Evolutionary conservation across 2,329 filamentous ascomycete genomes (phyloP).

Genomic region (Aspergillus alliaceus): DNA sequence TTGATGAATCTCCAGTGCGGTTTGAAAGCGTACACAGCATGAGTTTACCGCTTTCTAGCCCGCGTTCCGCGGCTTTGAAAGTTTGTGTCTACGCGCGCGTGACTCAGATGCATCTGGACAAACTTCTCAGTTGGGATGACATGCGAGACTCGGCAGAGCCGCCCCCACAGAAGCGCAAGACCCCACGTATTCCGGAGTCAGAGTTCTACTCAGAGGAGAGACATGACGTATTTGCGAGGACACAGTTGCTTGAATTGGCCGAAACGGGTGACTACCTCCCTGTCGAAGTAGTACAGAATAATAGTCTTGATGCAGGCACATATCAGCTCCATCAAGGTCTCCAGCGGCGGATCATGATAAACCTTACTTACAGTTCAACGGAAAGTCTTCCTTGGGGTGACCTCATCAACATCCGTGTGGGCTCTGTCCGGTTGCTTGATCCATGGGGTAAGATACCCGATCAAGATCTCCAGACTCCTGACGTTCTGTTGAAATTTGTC

Average conservation of each 20-base stretch:
- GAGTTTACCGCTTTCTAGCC: constrained; percentile 80
- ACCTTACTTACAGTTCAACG: constrained; percentile 86
- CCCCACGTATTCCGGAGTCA: constrained; percentile 77
- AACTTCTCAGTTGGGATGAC: constrained; percentile 96
- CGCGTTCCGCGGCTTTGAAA: constrained; percentile 72
- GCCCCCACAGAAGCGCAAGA: constrained; percentile 57
- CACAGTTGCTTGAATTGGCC: constrained; percentile 88
- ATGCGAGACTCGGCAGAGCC: constrained; percentile 74
- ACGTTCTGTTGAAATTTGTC: constrained; percentile 75
- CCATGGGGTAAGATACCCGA: constrained; percentile 81
- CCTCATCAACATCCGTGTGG: constrained; percentile 72
- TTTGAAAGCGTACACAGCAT: constrained; percentile 99
- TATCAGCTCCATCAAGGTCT: constrained; percentile 95
- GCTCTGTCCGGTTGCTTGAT: constrained; percentile 80
- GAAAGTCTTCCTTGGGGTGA: constrained; percentile 87
- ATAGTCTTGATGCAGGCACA: constrained; percentile 79
- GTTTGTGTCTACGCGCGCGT: constrained; percentile 91
- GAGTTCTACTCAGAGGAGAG: constrained; percentile 93
- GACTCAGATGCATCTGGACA: constrained; percentile 91
- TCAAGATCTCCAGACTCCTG: constrained; percentile 67
- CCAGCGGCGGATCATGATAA: constrained; percentile 83
- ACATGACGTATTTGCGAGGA: constrained; percentile 83
- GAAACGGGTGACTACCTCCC: constrained; percentile 89
- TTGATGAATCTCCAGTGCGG: constrained; percentile 86
- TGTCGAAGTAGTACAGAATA: constrained; percentile 87